Conservation (phyloP, 805 yeast species). For the Pichia eremophila region DNA sequence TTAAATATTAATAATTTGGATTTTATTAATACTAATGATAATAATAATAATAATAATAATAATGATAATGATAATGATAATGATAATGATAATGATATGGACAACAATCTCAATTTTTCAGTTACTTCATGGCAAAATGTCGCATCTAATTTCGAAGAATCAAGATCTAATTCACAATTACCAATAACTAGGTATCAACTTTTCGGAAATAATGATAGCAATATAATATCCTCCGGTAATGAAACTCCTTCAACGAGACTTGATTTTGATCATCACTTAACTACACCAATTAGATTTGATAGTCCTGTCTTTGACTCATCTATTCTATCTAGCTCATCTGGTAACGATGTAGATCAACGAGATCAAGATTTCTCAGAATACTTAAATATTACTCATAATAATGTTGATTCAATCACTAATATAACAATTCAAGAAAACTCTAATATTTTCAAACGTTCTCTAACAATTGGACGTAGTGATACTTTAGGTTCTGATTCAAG, state of each 20-base stretch:
- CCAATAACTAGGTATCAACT: too few species aligned
- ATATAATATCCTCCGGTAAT: constrained; percentile 3
- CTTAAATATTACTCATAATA: neutral
- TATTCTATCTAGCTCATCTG: constrained; percentile 25
- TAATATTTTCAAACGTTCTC: too few species aligned
- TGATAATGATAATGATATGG: constrained; percentile 7
- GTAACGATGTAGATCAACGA: constrained; percentile 16
- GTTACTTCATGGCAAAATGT: constrained; percentile 29
- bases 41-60: too few species aligned
- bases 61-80: neutral
- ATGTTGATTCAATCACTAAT: neutral
- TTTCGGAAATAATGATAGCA: constrained; percentile 1
- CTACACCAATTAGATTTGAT: constrained; percentile 2
- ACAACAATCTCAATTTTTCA: constrained; percentile 20
- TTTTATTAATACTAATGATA: too few species aligned
- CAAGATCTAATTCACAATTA: neutral
- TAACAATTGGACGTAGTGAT: too few species aligned
- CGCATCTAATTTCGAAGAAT: constrained; percentile 8
- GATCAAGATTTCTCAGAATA: neutral
- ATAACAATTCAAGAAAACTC: neutral
- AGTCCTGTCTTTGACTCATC: constrained; percentile 22
- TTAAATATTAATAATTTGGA: neutral
- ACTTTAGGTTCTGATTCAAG: constrained; percentile 12
- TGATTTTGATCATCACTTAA: neutral
- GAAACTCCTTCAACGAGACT: constrained; percentile 1